Evolutionary conservation across 2,329 filamentous ascomycete species (phyloP).

Genomic region (Rhytidhysteron rufulum): DNA sequence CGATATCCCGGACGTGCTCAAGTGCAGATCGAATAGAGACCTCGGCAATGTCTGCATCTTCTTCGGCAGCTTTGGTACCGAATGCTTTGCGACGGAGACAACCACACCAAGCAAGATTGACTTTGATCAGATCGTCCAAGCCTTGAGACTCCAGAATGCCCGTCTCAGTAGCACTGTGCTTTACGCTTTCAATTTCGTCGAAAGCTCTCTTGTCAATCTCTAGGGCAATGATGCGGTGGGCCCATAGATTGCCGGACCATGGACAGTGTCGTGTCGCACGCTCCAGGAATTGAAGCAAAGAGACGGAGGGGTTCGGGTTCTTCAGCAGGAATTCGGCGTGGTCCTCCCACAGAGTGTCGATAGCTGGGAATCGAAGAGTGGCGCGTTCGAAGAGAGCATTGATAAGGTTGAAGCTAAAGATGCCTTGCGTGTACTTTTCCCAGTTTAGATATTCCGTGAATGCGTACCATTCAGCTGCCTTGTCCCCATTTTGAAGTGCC

Average conservation of each 20-base stretch:
- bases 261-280: slow-evolving; percentile 87
- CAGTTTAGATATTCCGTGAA: slow-evolving; percentile 74
- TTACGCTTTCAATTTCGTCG: slow-evolving; percentile 79
- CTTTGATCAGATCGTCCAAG: slow-evolving; percentile 82
- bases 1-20: slow-evolving; percentile 75
- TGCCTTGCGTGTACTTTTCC: slow-evolving; percentile 64
- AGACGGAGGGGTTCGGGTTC: slow-evolving; percentile 44
- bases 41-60: slow-evolving; percentile 78
- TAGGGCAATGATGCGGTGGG: slow-evolving; percentile 77
- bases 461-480: slow-evolving; percentile 52
- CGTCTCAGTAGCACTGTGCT: slow-evolving; percentile 85
- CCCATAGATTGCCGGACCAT: slow-evolving; percentile 89
- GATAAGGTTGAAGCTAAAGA: slow-evolving; percentile 51
- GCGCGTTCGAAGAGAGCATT: slow-evolving; percentile 73
- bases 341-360: slow-evolving; percentile 77
- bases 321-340: slow-evolving; percentile 69
- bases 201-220: slow-evolving; percentile 76
- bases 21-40: slow-evolving; percentile 82
- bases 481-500: slow-evolving; percentile 55
- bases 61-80: slow-evolving; percentile 68
- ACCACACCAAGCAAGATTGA: slow-evolving; percentile 92
- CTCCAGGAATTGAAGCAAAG: slow-evolving; percentile 67
- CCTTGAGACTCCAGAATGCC: slow-evolving; percentile 80
- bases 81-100: slow-evolving; percentile 86
- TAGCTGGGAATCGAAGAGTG: slow-evolving; percentile 66